Base-by-base conservation (phyloP, 2,329 filamentous ascomycete species). In the Cylindrodendrum hubeiense region DNA sequence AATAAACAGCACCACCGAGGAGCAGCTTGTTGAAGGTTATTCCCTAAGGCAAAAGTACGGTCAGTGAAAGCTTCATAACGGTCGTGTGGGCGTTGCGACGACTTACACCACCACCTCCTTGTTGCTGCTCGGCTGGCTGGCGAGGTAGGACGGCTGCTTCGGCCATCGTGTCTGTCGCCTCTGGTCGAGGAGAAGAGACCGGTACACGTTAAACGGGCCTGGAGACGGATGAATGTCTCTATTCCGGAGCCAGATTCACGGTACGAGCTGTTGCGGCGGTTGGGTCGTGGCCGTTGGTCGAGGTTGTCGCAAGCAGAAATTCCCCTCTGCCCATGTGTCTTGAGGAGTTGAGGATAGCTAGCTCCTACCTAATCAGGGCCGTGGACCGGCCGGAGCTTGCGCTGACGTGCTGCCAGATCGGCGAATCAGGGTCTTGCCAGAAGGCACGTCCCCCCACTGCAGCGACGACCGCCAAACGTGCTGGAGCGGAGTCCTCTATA, bases 1-100 rank as follows among this genome's bases (percentile, higher is more conserved):
- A 82, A 77, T 87, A 90, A 74, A 89, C 80, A 63, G 83, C 81
- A 30, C 84, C 81, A 53, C 87, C 86, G 64, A 89, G 79, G 39
- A 85, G 72, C 33, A 89, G 78, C 68, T 85, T 86, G 65, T 75
- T 80, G 58, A 84, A 76, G 67, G 63, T 76, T 62, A 86, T 73
- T 30, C 75, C 76, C 78, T 80, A 39, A 17, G 19, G 30, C 21
- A 24, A 13, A n/a, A 53, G 22, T 28, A 22, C 8, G 8, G n/a
- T 74, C 50, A 74, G 71, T 41, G 39, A 60, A 19, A 21, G 17
- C n/a, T 28, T 22, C 41, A 10, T 22, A 9, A 19, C 33, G 28
- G 22, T 9, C 3, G 19, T 21, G 60, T 26, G 44, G 47, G 53
- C 52, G 34, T 67, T 57, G 63, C 30, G 63, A 69, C 63, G 26